phyloP scores from a whole-genome alignment of 2,329 filamentous ascomycete species.

The Ophiosphaerella herpotricha region DNA sequence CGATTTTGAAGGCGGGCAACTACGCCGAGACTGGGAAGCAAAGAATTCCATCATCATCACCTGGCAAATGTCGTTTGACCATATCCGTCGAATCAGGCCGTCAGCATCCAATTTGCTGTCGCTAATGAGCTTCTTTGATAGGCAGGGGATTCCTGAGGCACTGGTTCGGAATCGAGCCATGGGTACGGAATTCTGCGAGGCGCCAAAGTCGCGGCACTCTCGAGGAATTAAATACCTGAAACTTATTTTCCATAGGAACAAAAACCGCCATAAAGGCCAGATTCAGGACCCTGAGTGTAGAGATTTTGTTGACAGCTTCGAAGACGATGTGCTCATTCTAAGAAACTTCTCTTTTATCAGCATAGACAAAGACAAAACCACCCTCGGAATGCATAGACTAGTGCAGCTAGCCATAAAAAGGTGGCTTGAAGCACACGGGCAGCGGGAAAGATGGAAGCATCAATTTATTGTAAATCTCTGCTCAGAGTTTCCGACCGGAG shows the following conservation, averaged over 20 bases:
- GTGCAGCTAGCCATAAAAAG: slow-evolving; percentile 43
- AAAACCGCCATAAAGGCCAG: neutral
- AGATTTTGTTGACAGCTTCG: slow-evolving; percentile 12
- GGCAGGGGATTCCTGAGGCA: slow-evolving; percentile 44
- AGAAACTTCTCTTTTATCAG: slow-evolving; percentile 46
- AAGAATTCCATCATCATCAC: slow-evolving; percentile 43
- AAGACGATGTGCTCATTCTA: slow-evolving; percentile 42
- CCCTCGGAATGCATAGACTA: slow-evolving; percentile 51
- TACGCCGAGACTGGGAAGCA: slow-evolving; percentile 11
- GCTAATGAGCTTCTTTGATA: slow-evolving; percentile 55
- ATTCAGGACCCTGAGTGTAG: too few species aligned
- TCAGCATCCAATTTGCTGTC: slow-evolving; percentile 50
- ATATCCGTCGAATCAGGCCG: slow-evolving; percentile 35
- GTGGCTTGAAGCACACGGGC: slow-evolving; percentile 14
- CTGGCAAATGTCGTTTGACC: slow-evolving; percentile 38
- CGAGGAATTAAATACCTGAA: too few species aligned
- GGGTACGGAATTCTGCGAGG: too few species aligned
- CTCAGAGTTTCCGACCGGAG: slow-evolving; percentile 7
- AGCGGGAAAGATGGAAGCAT: slow-evolving; percentile 33
- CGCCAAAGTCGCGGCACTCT: too few species aligned
- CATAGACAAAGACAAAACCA: slow-evolving; percentile 16
- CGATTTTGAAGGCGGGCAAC: neutral
- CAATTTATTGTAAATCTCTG: slow-evolving; percentile 8
- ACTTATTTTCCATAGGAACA: too few species aligned
- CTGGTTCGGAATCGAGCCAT: neutral